Conservation (phyloP, 2,329 filamentous ascomycete species). For the Lasiodiplodia sp. region DNA sequence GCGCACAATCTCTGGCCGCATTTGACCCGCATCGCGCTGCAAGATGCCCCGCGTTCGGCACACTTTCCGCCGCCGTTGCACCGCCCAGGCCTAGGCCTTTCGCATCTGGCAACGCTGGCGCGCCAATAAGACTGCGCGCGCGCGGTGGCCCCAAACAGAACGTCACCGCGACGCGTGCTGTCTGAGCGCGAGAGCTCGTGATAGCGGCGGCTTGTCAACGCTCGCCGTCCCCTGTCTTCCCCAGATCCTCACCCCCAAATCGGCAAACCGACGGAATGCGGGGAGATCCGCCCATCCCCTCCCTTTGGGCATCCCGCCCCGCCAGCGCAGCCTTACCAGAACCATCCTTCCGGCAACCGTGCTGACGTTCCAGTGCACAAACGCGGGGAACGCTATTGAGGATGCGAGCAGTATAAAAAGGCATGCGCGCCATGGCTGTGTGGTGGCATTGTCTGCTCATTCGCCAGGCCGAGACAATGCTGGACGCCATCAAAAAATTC, state of each 20-base stretch:
- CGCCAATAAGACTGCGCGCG: not conserved
- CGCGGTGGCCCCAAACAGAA: not conserved
- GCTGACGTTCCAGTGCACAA: not conserved
- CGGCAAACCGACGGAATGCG: slow-evolving; percentile 24
- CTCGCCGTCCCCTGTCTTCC: slow-evolving; percentile 18
- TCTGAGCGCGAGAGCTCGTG: not conserved
- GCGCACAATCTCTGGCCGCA: not conserved
- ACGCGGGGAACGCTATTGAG: slow-evolving; percentile 10
- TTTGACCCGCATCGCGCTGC: not conserved
- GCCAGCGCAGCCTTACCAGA: slow-evolving; percentile 3
- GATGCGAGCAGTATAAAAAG: slow-evolving; percentile 2
- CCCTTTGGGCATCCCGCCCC: slow-evolving; percentile 18
- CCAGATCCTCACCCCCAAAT: slow-evolving; percentile 19
- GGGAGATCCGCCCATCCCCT: slow-evolving; percentile 24
- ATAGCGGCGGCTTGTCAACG: too few species aligned
- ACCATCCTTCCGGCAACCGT: slow-evolving; percentile 7
- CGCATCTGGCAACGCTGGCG: not conserved
- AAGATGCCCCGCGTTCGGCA: slow-evolving; percentile 24
- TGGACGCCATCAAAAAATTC: slow-evolving; percentile 16
- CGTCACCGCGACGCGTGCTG: slow-evolving; percentile 3
- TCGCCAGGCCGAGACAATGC: slow-evolving; percentile 14
- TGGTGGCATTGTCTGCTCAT: slow-evolving; percentile 6
- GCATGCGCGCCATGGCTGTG: not conserved
- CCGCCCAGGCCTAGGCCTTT: not conserved
- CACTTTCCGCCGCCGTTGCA: slow-evolving; percentile 20